phyloP scores from a whole-genome alignment of 2,329 filamentous ascomycete species.

The Aspergillus sp. region DNA sequence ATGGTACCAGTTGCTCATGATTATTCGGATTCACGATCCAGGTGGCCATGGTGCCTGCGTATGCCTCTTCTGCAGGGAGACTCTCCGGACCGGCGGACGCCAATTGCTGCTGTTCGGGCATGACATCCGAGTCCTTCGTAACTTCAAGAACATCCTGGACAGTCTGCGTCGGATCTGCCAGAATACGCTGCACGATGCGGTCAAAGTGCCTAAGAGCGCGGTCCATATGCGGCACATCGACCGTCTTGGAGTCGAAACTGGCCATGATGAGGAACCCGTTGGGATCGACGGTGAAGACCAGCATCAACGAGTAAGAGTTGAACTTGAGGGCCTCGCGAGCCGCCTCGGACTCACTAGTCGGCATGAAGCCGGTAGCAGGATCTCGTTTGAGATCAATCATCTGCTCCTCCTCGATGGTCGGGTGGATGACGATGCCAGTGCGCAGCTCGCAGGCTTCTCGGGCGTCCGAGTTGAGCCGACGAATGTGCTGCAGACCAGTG shows the following conservation, averaged over 20 bases:
- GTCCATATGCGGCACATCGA: constrained; percentile 48
- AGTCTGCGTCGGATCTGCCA: not conserved
- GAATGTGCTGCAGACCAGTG: constrained; percentile 47
- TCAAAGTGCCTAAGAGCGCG: constrained; percentile 50
- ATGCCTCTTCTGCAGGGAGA: not conserved
- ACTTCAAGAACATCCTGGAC: not conserved
- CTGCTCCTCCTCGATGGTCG: constrained; percentile 9
- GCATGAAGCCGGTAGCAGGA: constrained; percentile 54
- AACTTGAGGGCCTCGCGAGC: constrained; percentile 58
- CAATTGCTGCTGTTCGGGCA: not conserved
- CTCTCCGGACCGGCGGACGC: not conserved
- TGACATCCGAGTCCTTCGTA: not conserved
- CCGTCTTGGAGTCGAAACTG: constrained; percentile 59
- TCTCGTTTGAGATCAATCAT: not conserved
- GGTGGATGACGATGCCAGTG: constrained; percentile 38
- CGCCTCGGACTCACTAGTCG: constrained; percentile 56
- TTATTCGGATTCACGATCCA: constrained; percentile 7
- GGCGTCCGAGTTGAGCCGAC: constrained; percentile 48
- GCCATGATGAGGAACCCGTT: constrained; percentile 61
- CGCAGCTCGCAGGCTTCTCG: constrained; percentile 40
- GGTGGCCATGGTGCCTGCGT: not conserved
- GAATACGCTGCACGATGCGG: not conserved
- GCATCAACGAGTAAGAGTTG: constrained; percentile 58
- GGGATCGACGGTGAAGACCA: constrained; percentile 58
- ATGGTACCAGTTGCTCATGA: constrained; percentile 1